A percentile compares a stretch with the other conserved stretches of the same genome.
phyloP scores from a whole-genome alignment of 2,329 filamentous ascomycete genomes.

The Colletotrichum zoysiae region DNA sequence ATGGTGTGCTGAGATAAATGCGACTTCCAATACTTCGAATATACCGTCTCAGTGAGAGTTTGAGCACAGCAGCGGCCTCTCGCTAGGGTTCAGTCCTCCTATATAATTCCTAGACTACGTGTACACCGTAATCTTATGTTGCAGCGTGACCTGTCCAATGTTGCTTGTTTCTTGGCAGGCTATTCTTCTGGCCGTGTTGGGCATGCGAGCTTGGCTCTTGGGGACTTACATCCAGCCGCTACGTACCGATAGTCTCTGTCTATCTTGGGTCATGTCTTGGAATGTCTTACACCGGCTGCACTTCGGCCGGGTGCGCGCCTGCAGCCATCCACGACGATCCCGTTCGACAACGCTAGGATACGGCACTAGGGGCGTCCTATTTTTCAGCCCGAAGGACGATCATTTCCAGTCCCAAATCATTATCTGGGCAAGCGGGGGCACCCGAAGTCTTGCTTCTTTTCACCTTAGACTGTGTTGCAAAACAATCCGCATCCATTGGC shows the following conservation, averaged over 20 bases:
- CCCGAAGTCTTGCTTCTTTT: background rate
- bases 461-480: background rate
- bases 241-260: background rate
- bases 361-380: constrained; percentile 3
- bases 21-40: background rate
- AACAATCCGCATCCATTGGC: background rate
- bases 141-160: background rate
- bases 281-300: constrained; percentile 11
- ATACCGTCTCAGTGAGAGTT: no score
- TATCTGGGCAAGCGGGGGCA: background rate
- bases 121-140: no score
- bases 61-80: background rate
- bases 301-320: constrained; percentile 16
- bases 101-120: background rate
- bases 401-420: background rate
- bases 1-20: background rate
- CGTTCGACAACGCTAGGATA: constrained; percentile 7
- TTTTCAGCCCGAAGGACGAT: constrained; percentile 5
- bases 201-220: background rate
- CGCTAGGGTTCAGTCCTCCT: background rate
- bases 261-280: constrained; percentile 36
- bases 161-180: background rate
- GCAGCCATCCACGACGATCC: constrained; percentile 24
- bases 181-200: background rate
- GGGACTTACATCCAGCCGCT: background rate